Conservation (phyloP, 2,329 filamentous ascomycete species). For the Fusarium subglutinans region DNA sequence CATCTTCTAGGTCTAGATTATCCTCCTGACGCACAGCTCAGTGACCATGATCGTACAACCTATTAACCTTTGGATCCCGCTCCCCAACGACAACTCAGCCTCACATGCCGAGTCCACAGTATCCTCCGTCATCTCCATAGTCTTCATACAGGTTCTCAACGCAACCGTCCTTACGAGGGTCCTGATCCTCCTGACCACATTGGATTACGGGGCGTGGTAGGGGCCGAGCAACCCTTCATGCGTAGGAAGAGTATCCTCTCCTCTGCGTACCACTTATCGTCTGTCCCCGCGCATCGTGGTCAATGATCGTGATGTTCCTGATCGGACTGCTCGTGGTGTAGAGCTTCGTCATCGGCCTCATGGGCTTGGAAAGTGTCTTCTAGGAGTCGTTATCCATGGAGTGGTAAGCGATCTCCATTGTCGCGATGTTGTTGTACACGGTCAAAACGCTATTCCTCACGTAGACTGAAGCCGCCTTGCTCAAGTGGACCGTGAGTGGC, state of each 20-base stretch:
- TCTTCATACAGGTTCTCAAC: neutral
- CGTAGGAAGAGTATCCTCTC: neutral
- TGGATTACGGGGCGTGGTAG: neutral
- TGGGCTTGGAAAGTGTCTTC: neutral
- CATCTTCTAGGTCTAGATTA: neutral
- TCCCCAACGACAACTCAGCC: neutral
- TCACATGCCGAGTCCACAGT: neutral
- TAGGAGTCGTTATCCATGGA: accelerated
- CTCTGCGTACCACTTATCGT: neutral
- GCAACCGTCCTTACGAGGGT: neutral
- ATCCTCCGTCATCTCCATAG: neutral
- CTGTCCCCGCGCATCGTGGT: neutral
- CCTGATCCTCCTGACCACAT: neutral
- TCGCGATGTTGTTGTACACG: neutral
- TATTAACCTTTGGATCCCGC: neutral
- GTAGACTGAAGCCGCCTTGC: neutral
- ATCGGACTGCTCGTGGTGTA: neutral
- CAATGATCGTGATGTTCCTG: neutral
- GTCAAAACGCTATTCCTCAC: neutral
- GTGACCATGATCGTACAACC: neutral
- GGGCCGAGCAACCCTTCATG: neutral
- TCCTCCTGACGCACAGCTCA: neutral
- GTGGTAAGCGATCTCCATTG: neutral
- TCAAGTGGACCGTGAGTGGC: neutral
- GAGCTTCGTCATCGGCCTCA: neutral